Conservation (phyloP, 2,329 filamentous ascomycete genomes). For the Ophioceras dolichostomum region DNA sequence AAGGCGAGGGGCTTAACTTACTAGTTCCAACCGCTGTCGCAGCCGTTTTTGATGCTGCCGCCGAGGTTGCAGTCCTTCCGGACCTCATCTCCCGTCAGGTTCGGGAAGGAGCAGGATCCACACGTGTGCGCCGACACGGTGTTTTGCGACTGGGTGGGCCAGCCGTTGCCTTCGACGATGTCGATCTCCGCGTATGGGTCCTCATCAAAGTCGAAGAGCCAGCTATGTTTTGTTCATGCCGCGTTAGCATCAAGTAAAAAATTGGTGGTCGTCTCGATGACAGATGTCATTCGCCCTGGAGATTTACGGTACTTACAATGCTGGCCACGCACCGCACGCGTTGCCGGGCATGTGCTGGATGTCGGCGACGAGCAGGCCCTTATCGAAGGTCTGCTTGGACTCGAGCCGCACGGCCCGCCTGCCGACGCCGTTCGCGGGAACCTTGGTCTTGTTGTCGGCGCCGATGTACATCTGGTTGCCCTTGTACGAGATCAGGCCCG, state of each 20-base stretch:
- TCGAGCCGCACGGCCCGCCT: conserved; percentile 32
- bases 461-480: conserved; percentile 26
- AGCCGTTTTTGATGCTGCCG: conserved; percentile 5
- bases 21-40: conserved; percentile 7
- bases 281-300: too few relatives aligned
- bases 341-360: conserved; percentile 37
- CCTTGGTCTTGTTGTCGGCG: conserved; percentile 23
- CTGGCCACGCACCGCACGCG: conserved; percentile 36
- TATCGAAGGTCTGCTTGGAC: conserved; percentile 30
- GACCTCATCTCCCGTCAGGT: conserved; percentile 6
- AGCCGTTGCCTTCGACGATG: conserved; percentile 39
- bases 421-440: conserved; percentile 17
- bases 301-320: conserved; percentile 17
- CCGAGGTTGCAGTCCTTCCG: conserved; percentile 9
- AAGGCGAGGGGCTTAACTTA: conserved; percentile 3
- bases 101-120: conserved; percentile 26
- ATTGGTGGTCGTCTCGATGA: not conserved
- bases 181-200: conserved; percentile 38
- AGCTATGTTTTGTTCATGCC: conserved; percentile 5
- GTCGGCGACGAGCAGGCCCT: conserved; percentile 33
- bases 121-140: conserved; percentile 35
- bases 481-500: conserved; percentile 25
- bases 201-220: conserved; percentile 23
- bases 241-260: not conserved
- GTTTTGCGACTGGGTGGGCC: conserved; percentile 22